Percentiles rank a stretch among this genome's conserved stretches.
phyloP scores from a whole-genome alignment of 2,329 filamentous ascomycete species.

The Aciculosporium take region DNA sequence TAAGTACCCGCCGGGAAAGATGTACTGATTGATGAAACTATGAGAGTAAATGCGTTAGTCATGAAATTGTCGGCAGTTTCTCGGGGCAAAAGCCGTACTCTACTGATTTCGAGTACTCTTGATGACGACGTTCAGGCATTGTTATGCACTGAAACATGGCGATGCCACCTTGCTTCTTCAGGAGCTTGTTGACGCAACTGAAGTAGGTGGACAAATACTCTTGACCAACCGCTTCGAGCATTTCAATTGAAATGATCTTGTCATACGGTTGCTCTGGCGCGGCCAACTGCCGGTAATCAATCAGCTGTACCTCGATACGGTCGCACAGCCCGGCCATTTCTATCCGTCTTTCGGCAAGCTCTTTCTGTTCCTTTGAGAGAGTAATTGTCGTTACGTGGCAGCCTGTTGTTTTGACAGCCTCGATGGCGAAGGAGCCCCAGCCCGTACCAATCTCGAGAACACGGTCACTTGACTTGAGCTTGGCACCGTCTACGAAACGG shows the following conservation, averaged over 20 bases:
- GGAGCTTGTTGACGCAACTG: constrained; percentile 42
- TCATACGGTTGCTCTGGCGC: constrained; percentile 43
- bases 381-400: constrained; percentile 58
- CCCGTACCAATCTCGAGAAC: constrained; percentile 64
- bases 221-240: constrained; percentile 60
- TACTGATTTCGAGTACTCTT: constrained; percentile 49
- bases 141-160: constrained; percentile 66
- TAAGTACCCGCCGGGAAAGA: constrained; percentile 65
- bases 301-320: constrained; percentile 48
- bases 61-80: background rate
- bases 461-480: constrained; percentile 49
- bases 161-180: constrained; percentile 52
- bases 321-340: constrained; percentile 42
- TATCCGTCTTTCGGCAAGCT: constrained; percentile 51
- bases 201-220: constrained; percentile 58
- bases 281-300: constrained; percentile 53
- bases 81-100: constrained; percentile 29
- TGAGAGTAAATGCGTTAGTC: constrained; percentile 4
- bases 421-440: constrained; percentile 62
- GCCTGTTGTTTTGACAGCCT: constrained; percentile 49
- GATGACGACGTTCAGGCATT: constrained; percentile 55
- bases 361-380: constrained; percentile 54
- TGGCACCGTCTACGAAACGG: constrained; percentile 50
- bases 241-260: constrained; percentile 62
- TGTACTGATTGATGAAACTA: constrained; percentile 60